Evolutionary conservation across 2,329 filamentous ascomycete genomes (phyloP).

Genomic region (Neodidymelliopsis sp.): DNA sequence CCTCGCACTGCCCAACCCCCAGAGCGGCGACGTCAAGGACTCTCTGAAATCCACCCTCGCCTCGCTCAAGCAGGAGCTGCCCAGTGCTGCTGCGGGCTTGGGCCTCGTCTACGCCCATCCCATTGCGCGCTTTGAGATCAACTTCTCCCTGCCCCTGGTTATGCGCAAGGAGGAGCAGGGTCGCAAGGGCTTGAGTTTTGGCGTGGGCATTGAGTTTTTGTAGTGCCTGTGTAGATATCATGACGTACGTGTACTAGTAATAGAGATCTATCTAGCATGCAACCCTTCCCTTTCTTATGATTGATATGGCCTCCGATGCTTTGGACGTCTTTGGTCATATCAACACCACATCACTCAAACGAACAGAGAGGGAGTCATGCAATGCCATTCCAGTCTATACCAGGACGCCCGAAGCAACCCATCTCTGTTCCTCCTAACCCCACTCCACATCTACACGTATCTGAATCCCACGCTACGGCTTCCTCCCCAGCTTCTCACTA

Average conservation of each 20-base stretch:
- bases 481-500: conserved; percentile 19
- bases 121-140: conserved; percentile 91
- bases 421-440: background rate
- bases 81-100: conserved; percentile 85
- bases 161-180: conserved; percentile 83
- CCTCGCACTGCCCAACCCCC: conserved; percentile 70
- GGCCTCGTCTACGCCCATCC: conserved; percentile 96
- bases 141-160: conserved; percentile 88
- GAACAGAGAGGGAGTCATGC: no score
- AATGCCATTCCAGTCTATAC: no score
- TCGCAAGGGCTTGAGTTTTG: conserved; percentile 90
- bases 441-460: background rate
- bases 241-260: conserved; percentile 21
- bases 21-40: conserved; percentile 51
- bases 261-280: conserved; percentile 9
- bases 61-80: conserved; percentile 76
- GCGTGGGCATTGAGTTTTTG: conserved; percentile 96
- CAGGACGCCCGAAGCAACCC: no score
- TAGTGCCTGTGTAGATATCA: conserved; percentile 55
- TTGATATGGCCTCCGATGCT: no score
- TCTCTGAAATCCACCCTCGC: conserved; percentile 41
- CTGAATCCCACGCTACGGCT: conserved; percentile 3
- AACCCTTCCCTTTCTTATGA: background rate
- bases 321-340: no score
- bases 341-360: no score